phyloP scores from a whole-genome alignment of 495 filamentous ascomycete species.

The Hypoxylon lienhwacheense region DNA sequence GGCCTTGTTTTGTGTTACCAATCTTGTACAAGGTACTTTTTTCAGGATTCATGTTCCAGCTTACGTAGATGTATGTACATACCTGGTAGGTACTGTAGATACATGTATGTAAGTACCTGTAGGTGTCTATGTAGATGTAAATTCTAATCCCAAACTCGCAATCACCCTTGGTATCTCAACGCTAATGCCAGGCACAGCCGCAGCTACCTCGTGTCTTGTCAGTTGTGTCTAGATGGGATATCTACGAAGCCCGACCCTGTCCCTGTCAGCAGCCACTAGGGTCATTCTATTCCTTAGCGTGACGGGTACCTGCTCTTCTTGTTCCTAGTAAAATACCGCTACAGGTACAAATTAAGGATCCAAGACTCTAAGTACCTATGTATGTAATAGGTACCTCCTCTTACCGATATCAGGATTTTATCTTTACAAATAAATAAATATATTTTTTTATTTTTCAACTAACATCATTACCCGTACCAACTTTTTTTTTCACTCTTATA shows the following conservation, averaged over 20 bases:
- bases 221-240: no score
- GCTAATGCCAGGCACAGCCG: slow-evolving; percentile 33
- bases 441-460: no score
- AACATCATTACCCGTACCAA: background rate
- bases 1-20: no score
- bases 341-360: background rate
- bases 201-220: slow-evolving; percentile 9
- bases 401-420: no score
- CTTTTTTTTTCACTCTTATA: background rate
- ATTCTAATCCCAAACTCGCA: slow-evolving; percentile 5
- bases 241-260: no score
- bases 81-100: no score
- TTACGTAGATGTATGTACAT: no score
- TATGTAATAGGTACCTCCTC: no score
- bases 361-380: no score
- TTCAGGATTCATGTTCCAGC: no score
- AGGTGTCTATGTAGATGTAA: background rate
- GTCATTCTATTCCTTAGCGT: slow-evolving; percentile 9
- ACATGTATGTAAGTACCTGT: background rate
- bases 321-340: background rate
- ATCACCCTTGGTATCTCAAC: slow-evolving; percentile 13
- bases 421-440: no score
- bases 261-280: slow-evolving; percentile 8
- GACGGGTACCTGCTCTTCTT: slow-evolving; percentile 14
- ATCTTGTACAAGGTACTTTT: no score